Evolutionary conservation across 2,329 filamentous ascomycete species (phyloP), one percentile per base, ranked within the genome.

Genomic region (Hypoxylon sp.): DNA sequence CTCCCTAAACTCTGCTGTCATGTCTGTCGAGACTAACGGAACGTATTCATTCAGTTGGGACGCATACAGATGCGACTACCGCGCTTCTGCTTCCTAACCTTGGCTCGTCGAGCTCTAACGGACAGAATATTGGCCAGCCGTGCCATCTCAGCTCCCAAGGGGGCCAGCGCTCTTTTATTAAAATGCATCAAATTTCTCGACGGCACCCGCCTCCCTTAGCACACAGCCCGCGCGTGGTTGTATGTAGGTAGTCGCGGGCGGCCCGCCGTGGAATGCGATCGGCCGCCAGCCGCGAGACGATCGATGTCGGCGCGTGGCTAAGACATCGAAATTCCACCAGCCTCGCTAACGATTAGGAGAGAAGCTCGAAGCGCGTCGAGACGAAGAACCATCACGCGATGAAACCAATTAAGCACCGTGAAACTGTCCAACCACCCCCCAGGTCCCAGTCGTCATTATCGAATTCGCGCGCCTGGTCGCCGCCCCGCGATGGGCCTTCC

Each of bases 321-420:
- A 69, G 68, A 70, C 67, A 67, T 60, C 49, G 23, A 45, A 62
- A 65, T 65, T 63, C 60, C 63, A 56, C 57, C 58, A 58, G 50
- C 52, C 54, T 37, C 52, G n/a, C n/a, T n/a, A n/a, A n/a, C n/a
- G n/a, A n/a, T n/a, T n/a, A n/a, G n/a, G n/a, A 48, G 35, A 37
- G 46, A 40, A 50, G 50, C 15, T 3, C 23, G 13, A 15, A n/a
- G 23, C 35, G 42, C 48, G 43, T 29, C 17, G 27, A 20, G 20
- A 23, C 13, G 27, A 41, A 38, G 31, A 42, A 27, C 24, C 29
- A 33, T 35, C 35, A 48, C 48, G 18, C 33, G 55, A 56, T 57
- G 56, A 60, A 37, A 57, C 60, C 55, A 40, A 41, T 35, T 35
- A 35, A 35, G 31, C 31, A n/a, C 9, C n/a, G 13, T 24, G 38